phyloP scores from a whole-genome alignment of 805 yeast species.

The Teunomyces atbi region DNA sequence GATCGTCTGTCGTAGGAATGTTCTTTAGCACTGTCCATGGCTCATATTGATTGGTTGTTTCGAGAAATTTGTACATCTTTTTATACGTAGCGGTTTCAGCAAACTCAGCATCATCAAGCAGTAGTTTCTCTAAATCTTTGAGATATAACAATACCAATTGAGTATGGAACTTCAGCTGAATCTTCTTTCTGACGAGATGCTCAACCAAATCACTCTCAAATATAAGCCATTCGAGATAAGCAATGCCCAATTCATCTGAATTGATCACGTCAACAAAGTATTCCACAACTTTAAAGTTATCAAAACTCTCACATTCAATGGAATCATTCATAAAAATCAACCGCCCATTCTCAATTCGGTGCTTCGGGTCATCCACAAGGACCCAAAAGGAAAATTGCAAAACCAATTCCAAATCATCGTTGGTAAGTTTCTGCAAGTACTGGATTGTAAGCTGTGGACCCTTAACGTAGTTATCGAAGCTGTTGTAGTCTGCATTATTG shows the following conservation, averaged over 20 bases:
- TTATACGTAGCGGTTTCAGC: slow-evolving; percentile 19
- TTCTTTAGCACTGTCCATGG: slow-evolving; percentile 35
- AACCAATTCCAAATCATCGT: slow-evolving; percentile 50
- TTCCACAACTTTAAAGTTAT: slow-evolving; percentile 52
- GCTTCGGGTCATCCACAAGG: slow-evolving; percentile 25
- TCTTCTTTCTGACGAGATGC: slow-evolving; percentile 11
- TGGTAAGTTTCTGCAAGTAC: slow-evolving; percentile 56
- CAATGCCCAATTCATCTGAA: slow-evolving; percentile 22
- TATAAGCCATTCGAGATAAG: slow-evolving; percentile 48
- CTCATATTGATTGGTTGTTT: slow-evolving; percentile 30
- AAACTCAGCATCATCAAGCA: slow-evolving; percentile 10
- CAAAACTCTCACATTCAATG: slow-evolving; percentile 56
- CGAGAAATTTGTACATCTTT: slow-evolving; percentile 34
- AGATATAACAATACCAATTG: slow-evolving; percentile 33
- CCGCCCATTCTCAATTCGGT: slow-evolving; percentile 28
- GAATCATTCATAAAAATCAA: slow-evolving; percentile 66
- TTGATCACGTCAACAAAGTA: slow-evolving; percentile 38
- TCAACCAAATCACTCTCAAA: slow-evolving; percentile 34
- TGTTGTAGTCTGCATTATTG: slow-evolving; percentile 16
- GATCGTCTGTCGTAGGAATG: slow-evolving; percentile 32
- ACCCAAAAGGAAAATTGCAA: slow-evolving; percentile 58
- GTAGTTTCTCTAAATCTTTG: slow-evolving; percentile 17
- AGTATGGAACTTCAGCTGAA: slow-evolving; percentile 31
- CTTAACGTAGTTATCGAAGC: slow-evolving; percentile 25
- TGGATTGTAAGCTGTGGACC: slow-evolving; percentile 47